Evolutionary conservation across 2,329 filamentous ascomycete genomes (phyloP).

Genomic region (Bisporella sp.): DNA sequence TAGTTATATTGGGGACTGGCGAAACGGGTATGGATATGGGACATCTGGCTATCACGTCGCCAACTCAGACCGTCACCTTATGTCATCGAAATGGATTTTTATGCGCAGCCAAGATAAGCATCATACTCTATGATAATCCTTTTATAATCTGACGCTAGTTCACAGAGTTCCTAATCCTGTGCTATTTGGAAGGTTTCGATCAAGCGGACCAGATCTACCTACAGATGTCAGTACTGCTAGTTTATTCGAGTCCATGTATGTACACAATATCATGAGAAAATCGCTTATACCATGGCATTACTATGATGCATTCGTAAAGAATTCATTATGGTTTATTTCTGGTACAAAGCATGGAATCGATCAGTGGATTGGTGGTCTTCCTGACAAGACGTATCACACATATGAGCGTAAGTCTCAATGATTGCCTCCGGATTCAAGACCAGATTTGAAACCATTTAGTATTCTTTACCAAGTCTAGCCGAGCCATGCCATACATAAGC

Average conservation of each 20-base stretch:
- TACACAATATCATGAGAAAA: slow-evolving; percentile 38
- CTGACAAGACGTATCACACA: no score
- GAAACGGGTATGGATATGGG: slow-evolving; percentile 41
- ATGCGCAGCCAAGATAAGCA: slow-evolving; percentile 35
- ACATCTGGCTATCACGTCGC: slow-evolving; percentile 37
- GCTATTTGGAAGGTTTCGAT: no score
- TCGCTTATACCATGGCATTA: slow-evolving; percentile 36
- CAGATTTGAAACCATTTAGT: not conserved
- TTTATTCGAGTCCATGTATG: slow-evolving; percentile 44
- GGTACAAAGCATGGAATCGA: slow-evolving; percentile 39
- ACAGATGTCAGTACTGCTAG: slow-evolving; percentile 40
- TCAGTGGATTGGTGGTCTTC: slow-evolving; percentile 38
- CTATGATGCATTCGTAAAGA: slow-evolving; percentile 35
- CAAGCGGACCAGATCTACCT: slow-evolving; percentile 27
- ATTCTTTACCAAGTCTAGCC: slow-evolving; percentile 31
- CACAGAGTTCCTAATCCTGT: no score
- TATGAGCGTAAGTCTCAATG: no score
- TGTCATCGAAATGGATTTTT: slow-evolving; percentile 41
- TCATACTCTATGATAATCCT: no score
- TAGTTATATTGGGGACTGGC: slow-evolving; percentile 37
- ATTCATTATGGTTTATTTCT: slow-evolving; percentile 36
- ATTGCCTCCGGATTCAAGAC: no score
- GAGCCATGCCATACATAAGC: slow-evolving; percentile 37
- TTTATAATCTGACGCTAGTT: no score
- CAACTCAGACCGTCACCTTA: slow-evolving; percentile 35